phyloP scores from a whole-genome alignment of 176 grass and related monocot species.

The Poa annua region DNA sequence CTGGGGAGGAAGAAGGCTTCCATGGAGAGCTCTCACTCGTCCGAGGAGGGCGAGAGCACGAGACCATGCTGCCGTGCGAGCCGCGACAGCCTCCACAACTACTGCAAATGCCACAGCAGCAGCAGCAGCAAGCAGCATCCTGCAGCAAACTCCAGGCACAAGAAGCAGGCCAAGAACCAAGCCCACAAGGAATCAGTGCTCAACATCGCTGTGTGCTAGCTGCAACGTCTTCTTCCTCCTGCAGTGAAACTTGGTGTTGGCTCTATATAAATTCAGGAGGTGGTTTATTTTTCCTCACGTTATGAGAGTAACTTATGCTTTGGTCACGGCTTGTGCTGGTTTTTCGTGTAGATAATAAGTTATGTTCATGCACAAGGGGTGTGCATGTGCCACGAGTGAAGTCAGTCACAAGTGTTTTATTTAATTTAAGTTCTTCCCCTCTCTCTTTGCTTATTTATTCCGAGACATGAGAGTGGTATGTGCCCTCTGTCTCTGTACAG shows the following conservation, averaged over 20 bases:
- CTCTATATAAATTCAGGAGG: background rate
- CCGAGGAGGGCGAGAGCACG: constrained; percentile 56
- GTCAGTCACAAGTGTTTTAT: constrained; percentile 31
- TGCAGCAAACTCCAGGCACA: constrained; percentile 27
- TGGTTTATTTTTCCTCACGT: constrained; percentile 15
- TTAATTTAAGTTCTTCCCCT: constrained; percentile 40
- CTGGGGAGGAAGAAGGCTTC: constrained; percentile 84
- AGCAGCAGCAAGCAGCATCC: constrained; percentile 33
- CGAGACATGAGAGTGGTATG: constrained; percentile 35
- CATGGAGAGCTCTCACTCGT: constrained; percentile 59
- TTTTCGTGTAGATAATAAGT: constrained; percentile 55
- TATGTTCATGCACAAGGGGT: constrained; percentile 25
- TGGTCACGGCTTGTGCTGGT: constrained; percentile 17
- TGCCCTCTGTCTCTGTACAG: constrained; percentile 19
- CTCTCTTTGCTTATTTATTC: constrained; percentile 36
- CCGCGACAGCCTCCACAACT: constrained; percentile 59
- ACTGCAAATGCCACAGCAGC: constrained; percentile 43
- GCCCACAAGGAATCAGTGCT: constrained; percentile 58
- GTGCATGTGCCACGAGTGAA: constrained; percentile 27
- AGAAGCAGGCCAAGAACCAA: constrained; percentile 50
- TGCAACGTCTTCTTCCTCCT: background rate
- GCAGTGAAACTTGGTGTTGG: background rate
- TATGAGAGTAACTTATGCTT: constrained; percentile 48
- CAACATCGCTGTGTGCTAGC: constrained; percentile 81
- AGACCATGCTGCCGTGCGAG: constrained; percentile 55